Evolutionary conservation across 495 filamentous ascomycete genomes (phyloP).

Genomic region (Schizothecium vesticola): DNA sequence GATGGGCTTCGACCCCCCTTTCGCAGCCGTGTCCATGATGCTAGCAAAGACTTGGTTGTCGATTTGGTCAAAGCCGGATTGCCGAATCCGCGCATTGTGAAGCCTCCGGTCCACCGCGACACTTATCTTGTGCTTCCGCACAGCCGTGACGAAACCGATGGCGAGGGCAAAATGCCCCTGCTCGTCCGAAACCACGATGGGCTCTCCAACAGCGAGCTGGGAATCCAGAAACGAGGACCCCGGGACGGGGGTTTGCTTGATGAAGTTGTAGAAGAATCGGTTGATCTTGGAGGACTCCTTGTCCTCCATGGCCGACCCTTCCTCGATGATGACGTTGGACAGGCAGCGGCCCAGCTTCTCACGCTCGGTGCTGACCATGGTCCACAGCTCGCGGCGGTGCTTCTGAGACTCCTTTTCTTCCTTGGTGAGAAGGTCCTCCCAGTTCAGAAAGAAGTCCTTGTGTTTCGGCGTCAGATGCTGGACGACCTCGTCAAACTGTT

Average conservation of each 20-base stretch:
- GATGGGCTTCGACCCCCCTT: slow-evolving; percentile 41
- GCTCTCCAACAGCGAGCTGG: slow-evolving; percentile 82
- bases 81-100: slow-evolving; percentile 74
- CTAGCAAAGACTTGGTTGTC: slow-evolving; percentile 81
- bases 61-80: slow-evolving; percentile 64
- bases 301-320: slow-evolving; percentile 65
- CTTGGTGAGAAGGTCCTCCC: slow-evolving; percentile 88
- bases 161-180: slow-evolving; percentile 90
- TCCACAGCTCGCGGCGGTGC: slow-evolving; percentile 87
- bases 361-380: slow-evolving; percentile 81
- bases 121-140: slow-evolving; percentile 66
- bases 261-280: slow-evolving; percentile 76
- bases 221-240: slow-evolving; percentile 83
- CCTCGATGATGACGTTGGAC: slow-evolving; percentile 64
- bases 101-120: slow-evolving; percentile 85
- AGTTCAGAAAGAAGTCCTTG: slow-evolving; percentile 82
- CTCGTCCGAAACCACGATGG: slow-evolving; percentile 94
- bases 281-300: slow-evolving; percentile 73
- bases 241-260: slow-evolving; percentile 54
- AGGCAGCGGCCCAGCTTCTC: slow-evolving; percentile 75
- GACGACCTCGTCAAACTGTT: slow-evolving; percentile 71
- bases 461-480: slow-evolving; percentile 67
- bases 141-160: slow-evolving; percentile 78
- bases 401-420: slow-evolving; percentile 85
- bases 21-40: slow-evolving; percentile 78